Evolutionary conservation across 805 yeast genomes (phyloP).

Genomic region (Tetrapisispora arboricola): DNA sequence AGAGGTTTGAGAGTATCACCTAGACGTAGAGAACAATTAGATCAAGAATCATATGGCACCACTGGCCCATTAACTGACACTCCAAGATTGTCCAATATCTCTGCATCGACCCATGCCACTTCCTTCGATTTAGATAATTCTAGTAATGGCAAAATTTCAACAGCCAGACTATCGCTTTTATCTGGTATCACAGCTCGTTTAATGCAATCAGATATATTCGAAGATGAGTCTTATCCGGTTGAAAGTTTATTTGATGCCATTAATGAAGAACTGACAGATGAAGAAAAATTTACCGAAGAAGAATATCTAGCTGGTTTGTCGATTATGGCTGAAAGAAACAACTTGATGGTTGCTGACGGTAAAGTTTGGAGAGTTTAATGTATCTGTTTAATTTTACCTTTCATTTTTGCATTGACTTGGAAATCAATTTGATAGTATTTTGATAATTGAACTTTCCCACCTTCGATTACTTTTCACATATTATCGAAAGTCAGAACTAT

Average conservation of each 20-base stretch:
- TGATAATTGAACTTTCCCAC: no score
- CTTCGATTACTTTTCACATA: no score
- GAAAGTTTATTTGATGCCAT: constrained; percentile 32
- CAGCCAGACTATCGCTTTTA: constrained; percentile 39
- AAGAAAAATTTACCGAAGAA: constrained; percentile 35
- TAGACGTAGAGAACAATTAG: constrained; percentile 14
- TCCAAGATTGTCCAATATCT: constrained; percentile 15
- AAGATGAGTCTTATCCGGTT: constrained; percentile 35
- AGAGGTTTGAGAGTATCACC: constrained; percentile 25
- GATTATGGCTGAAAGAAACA: constrained; percentile 36
- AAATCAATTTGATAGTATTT: no score
- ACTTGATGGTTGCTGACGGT: constrained; percentile 39
- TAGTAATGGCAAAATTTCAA: constrained; percentile 35
- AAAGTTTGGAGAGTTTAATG: constrained; percentile 36
- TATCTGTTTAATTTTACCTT: no score
- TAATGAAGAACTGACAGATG: constrained; percentile 37
- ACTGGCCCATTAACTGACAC: constrained; percentile 20
- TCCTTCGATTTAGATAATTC: constrained; percentile 10
- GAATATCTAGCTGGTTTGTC: constrained; percentile 38
- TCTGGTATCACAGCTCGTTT: constrained; percentile 38
- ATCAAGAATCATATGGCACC: background rate
- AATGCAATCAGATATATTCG: constrained; percentile 35
- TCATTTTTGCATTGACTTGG: no score
- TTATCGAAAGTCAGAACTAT: no score
- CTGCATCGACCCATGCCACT: constrained; percentile 15